These are phyloP conservation scores for Fremontodendron californicum DNA, from an alignment of 345 rosid species.

Conservation along the genomic window DNA sequence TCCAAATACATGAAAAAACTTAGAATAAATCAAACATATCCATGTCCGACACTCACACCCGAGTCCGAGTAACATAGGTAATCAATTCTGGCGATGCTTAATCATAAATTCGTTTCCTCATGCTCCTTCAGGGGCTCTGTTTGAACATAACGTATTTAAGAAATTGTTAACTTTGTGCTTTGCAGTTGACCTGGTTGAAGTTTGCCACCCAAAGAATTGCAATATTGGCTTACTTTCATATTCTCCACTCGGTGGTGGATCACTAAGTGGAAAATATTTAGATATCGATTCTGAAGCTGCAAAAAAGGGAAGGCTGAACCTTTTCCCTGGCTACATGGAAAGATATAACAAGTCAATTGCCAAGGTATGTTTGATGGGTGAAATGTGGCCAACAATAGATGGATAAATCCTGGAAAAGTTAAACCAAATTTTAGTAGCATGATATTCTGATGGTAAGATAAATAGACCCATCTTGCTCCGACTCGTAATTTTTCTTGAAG, in stretches of 20 bases:
- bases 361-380: constrained; percentile 43
- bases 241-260: constrained; percentile 80
- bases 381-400: not conserved
- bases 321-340: constrained; percentile 88
- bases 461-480: no score
- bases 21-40: no score
- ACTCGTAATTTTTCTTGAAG: no score
- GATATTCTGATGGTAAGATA: not conserved
- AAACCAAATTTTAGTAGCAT: not conserved
- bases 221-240: constrained; percentile 79
- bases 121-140: not conserved
- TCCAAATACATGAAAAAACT: no score
- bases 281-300: constrained; percentile 56
- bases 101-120: not conserved
- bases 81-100: not conserved
- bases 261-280: constrained; percentile 72
- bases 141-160: not conserved
- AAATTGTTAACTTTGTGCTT: not conserved
- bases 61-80: no score
- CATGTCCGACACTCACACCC: no score
- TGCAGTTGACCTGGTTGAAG: constrained; percentile 89
- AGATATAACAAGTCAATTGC: constrained; percentile 65
- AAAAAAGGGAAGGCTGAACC: constrained; percentile 66
- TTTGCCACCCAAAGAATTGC: constrained; percentile 81
- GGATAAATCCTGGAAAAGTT: not conserved